A percentile compares a stretch with the other conserved stretches of the same genome.
Evolutionary conservation across 2,329 filamentous ascomycete genomes (phyloP).

Genomic region (Cercospora sp.): DNA sequence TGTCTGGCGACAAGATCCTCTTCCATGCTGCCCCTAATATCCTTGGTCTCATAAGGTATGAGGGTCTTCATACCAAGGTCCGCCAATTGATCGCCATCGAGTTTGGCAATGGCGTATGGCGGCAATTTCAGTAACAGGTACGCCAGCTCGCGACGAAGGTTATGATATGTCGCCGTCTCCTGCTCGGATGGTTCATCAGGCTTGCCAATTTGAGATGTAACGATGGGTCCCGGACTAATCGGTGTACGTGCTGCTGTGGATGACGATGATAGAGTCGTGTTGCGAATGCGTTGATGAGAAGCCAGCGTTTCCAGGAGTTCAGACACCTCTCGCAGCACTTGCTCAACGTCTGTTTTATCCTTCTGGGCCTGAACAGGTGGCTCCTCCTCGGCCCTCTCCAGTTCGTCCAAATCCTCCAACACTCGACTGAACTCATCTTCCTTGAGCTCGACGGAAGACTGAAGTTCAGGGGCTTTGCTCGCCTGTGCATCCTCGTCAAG

Average conservation of each 20-base stretch:
- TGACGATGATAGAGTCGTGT: conserved; percentile 62
- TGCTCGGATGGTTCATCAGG: conserved; percentile 64
- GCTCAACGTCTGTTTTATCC: conserved; percentile 42
- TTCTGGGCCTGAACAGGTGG: conserved; percentile 27
- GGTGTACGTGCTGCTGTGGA: conserved; percentile 33
- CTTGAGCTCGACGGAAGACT: conserved; percentile 39
- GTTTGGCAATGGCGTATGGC: conserved; percentile 80
- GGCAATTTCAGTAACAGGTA: conserved; percentile 74
- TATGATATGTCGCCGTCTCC: conserved; percentile 65
- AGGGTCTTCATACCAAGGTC: conserved; percentile 80
- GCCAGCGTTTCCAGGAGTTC: conserved; percentile 74
- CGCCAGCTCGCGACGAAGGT: conserved; percentile 72
- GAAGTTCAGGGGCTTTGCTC: neutral
- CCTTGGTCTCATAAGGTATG: conserved; percentile 69
- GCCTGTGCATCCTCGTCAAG: conserved; percentile 38
- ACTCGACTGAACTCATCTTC: conserved; percentile 39
- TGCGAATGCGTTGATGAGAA: conserved; percentile 77
- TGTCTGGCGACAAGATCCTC: conserved; percentile 65
- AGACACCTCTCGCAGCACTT: conserved; percentile 68
- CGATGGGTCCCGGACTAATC: conserved; percentile 64
- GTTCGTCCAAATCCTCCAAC: conserved; percentile 29
- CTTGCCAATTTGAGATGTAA: conserved; percentile 55
- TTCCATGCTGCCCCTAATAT: conserved; percentile 78
- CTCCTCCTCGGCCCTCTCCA: conserved; percentile 33
- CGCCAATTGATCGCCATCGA: conserved; percentile 82